Evolutionary conservation across 805 yeast species (phyloP).

Genomic region (Starmerella ratchasimensis): DNA sequence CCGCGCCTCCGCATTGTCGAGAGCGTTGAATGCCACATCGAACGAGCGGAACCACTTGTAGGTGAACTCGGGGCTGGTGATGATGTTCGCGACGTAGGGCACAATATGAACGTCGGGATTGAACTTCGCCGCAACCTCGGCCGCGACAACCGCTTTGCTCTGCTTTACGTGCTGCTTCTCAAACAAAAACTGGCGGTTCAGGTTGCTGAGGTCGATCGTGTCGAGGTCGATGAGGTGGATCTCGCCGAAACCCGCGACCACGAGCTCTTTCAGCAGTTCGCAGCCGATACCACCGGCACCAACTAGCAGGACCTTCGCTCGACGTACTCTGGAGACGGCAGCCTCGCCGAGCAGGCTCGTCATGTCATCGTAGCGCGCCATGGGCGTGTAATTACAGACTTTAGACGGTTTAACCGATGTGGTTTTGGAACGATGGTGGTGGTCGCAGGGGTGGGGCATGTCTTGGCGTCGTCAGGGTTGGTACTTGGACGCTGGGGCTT

Average conservation of each 20-base stretch:
- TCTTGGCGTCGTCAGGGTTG: too few species aligned
- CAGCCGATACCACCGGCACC: conserved; percentile 99
- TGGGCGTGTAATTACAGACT: background rate
- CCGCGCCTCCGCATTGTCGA: conserved; percentile 88
- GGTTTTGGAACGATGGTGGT: too few species aligned
- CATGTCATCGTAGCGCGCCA: conserved; percentile 13
- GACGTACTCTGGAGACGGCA: conserved; percentile 11
- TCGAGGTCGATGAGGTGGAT: conserved; percentile 58
- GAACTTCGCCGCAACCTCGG: conserved; percentile 64
- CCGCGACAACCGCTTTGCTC: conserved; percentile 76
- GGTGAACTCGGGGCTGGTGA: conserved; percentile 58
- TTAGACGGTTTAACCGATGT: too few species aligned
- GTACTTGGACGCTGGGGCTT: too few species aligned
- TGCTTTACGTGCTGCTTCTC: conserved; percentile 80
- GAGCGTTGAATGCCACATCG: conserved; percentile 72
- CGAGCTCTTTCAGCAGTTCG: conserved; percentile 97
- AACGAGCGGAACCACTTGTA: conserved; percentile 67
- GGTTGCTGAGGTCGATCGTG: conserved; percentile 81
- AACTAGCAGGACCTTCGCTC: conserved; percentile 54
- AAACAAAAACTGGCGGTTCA: conserved; percentile 86
- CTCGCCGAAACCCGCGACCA: conserved; percentile 56
- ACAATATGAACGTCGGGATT: conserved; percentile 51
- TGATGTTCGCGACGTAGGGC: conserved; percentile 78
- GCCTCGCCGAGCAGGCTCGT: conserved; percentile 15
- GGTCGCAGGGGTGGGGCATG: too few species aligned